A percentile compares a stretch with the other conserved stretches of the same genome.
phyloP scores from a whole-genome alignment of 2,329 filamentous ascomycete genomes.

The Apiospora sp. region DNA sequence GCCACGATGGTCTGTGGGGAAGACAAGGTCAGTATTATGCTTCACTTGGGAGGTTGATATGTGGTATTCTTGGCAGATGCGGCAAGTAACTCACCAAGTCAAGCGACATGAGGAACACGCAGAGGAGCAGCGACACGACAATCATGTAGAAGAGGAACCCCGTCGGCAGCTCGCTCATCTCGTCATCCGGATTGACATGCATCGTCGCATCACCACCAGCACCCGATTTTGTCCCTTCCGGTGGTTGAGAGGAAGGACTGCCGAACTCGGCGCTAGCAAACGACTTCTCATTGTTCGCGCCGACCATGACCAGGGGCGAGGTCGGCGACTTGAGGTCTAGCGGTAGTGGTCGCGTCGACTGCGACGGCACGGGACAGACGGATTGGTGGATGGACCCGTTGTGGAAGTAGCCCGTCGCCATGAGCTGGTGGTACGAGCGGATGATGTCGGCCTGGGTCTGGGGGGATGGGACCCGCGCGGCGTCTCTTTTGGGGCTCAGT shows the following conservation, averaged over 20 bases:
- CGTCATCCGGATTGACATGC: background rate
- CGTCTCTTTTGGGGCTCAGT: background rate
- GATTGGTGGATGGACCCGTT: constrained; percentile 12
- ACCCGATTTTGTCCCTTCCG: no score
- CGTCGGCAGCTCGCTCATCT: constrained; percentile 43
- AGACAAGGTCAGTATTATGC: background rate
- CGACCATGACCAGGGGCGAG: background rate
- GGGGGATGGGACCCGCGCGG: background rate
- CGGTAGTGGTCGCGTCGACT: background rate
- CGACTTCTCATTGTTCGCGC: background rate
- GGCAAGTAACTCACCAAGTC: constrained; percentile 31
- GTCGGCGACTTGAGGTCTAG: background rate
- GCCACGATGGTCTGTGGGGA: constrained; percentile 43
- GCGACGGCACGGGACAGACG: background rate
- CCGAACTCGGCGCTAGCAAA: background rate
- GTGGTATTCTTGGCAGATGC: no score
- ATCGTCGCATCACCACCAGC: no score
- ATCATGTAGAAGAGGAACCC: constrained; percentile 49
- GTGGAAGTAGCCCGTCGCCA: constrained; percentile 11
- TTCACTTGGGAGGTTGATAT: background rate
- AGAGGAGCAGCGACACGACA: constrained; percentile 60
- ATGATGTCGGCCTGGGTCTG: background rate
- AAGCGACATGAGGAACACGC: constrained; percentile 65
- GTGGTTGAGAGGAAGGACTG: background rate
- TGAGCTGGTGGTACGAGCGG: constrained; percentile 3